Base-by-base conservation (phyloP, 1,284 basidiomycete species). In the Kwoniella shivajii region DNA sequence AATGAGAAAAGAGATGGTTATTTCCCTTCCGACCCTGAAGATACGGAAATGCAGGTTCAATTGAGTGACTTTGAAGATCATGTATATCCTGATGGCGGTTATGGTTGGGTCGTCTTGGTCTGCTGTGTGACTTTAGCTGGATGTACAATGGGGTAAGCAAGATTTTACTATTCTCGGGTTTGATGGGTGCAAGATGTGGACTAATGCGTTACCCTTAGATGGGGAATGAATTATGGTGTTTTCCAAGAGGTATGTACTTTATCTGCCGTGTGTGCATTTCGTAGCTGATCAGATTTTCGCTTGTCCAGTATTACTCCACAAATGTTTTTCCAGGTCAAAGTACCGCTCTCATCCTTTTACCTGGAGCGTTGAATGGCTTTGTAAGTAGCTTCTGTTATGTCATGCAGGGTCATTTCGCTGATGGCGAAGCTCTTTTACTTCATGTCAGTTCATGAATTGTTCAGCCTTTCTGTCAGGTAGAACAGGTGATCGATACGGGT, bases 91-190 rank as follows among this genome's bases (percentile, higher is more conserved):
- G 68, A 70, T 42, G 66, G 68, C 37, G 72, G 72, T 3, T 72
- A 74, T 44, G 72, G 72, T 7, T 74, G 72, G 72, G 67, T 74
- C 9, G 69, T 74, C 0, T 51, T 74, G 10, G 43, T 50, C 2
- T 66, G 66, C 45, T 74, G 72, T 60, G 59, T 59, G 33, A 64
- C 63, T 16, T 33, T 72, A 14, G 64, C 67, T 0, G 70, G 59
- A 26, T 54, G 57, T 16, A 66, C 67, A 0, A 65, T 68, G 60
- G 66, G 66, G 59, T 69, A 45, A 47, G 61, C 59, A 10, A 10
- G 6, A 1, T 27, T 16, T 38, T 4, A 22, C 2, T 42, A 34
- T 7, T 18, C 20, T 5, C 22, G n/a, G 37, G 22, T 39, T 22
- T 39, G 7, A 7, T 16, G 10, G 18, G 14, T n/a, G 14, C n/a